These are phyloP conservation scores for Boletus reticuloceps DNA, from an alignment of 768 basidiomycete genomes.

Conservation along the genomic window DNA sequence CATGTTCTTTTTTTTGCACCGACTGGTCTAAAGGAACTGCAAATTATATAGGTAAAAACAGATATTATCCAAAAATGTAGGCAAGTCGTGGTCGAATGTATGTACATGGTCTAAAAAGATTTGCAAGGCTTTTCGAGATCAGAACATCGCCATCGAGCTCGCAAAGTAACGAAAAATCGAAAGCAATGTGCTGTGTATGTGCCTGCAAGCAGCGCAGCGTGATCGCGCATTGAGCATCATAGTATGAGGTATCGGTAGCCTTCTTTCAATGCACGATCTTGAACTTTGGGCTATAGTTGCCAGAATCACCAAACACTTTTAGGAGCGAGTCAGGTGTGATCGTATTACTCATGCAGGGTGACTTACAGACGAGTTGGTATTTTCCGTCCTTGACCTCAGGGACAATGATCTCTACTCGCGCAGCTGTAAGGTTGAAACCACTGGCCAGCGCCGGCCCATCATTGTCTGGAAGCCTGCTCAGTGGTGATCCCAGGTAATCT, in stretches of 20 bases:
- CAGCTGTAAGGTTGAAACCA: slow-evolving; percentile 30
- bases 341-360: not conserved
- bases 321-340: slow-evolving; percentile 1
- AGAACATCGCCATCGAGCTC: too few species aligned
- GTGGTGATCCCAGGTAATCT: not conserved
- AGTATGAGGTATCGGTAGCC: too few species aligned
- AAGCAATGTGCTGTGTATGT: too few species aligned
- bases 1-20: slow-evolving; percentile 3
- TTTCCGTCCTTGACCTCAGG: slow-evolving; percentile 28
- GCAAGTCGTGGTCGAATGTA: too few species aligned
- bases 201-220: too few species aligned
- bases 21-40: not conserved
- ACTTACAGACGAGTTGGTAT: slow-evolving; percentile 35
- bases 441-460: slow-evolving; percentile 15
- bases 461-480: slow-evolving; percentile 19
- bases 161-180: too few species aligned
- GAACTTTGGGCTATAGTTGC: slow-evolving; percentile 28
- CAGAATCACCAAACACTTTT: slow-evolving; percentile 35
- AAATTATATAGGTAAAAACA: too few species aligned
- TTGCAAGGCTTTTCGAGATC: too few species aligned
- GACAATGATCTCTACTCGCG: slow-evolving; percentile 24
- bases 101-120: too few species aligned
- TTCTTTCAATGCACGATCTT: slow-evolving; percentile 12
- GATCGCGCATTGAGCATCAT: too few species aligned
- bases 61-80: too few species aligned